Conservation (phyloP, 2,329 filamentous ascomycete species). For the Esteya vermicola region DNA sequence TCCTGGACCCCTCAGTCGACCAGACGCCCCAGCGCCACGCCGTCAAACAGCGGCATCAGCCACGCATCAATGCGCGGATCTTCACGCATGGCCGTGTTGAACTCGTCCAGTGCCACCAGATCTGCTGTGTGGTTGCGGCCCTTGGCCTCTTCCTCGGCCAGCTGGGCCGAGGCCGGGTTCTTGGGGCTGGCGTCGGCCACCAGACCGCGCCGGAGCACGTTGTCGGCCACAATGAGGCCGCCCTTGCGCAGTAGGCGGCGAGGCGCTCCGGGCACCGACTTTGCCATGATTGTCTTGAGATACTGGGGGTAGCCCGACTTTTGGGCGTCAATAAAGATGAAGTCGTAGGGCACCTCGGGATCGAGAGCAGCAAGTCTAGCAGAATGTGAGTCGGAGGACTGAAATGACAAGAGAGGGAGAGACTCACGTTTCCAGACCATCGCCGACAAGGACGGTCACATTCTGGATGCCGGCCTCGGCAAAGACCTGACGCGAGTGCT, state of each 20-base stretch:
- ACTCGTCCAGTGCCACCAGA: conserved; percentile 15
- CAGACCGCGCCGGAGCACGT: conserved; percentile 33
- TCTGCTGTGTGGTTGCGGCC: conserved; percentile 5
- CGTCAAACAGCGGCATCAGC: conserved; percentile 24
- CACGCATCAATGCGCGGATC: conserved; percentile 20
- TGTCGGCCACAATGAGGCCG: conserved; percentile 39
- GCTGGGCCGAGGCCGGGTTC: conserved; percentile 15
- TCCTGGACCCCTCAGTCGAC: conserved; percentile 10
- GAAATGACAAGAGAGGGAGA: background rate
- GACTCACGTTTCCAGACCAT: conserved; percentile 30
- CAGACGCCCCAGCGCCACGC: conserved; percentile 17
- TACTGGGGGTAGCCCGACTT: conserved; percentile 37
- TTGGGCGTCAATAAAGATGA: conserved; percentile 40
- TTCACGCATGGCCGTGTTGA: conserved; percentile 19
- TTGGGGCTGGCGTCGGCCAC: conserved; percentile 24
- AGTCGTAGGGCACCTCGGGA: conserved; percentile 30
- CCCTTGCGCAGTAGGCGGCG: conserved; percentile 30
- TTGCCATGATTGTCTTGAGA: conserved; percentile 27
- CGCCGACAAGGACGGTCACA: conserved; percentile 29
- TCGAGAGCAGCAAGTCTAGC: conserved; percentile 19
- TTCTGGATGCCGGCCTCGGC: conserved; percentile 26
- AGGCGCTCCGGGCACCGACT: conserved; percentile 22
- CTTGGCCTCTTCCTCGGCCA: background rate
- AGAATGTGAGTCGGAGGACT: background rate
- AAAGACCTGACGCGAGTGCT: conserved; percentile 23